Base-by-base conservation (phyloP, 164 flowering plant genomes). In the Umbellularia californica region DNA sequence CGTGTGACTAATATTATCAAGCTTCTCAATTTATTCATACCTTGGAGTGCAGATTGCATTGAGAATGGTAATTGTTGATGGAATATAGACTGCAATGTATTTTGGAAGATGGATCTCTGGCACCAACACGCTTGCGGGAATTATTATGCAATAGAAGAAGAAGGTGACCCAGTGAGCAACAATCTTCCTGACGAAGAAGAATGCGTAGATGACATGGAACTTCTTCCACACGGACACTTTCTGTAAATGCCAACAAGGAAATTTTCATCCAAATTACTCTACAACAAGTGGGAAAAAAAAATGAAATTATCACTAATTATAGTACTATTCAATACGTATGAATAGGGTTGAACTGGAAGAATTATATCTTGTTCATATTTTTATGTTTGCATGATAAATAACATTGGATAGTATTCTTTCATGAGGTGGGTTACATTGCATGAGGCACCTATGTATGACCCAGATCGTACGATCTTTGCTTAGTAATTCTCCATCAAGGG, bases 161-260 rank as follows among this genome's bases (percentile, higher is more conserved):
- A 88, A 90, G 10, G 97, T 89, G 72, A 90, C 87, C 81, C 78
- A 79, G 72, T 90, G 95, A 1, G 95, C 93, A 2, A 88, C 79
- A 14, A 92, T 85, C 86, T 90, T 90, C 77, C 97, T 74, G 35
- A 90, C 91, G 7, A 92, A 86, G 86, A 92, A 92, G 83, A 92
- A 92, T 0, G 77, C 75, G 68, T 90, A 90, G 72, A 90, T 82
- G 12, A 90, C 84, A 76, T 92, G 86, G 7, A 87, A 68, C 72
- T 84, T 90, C 88, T 89, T 92, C 86, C 87, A 88, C 3, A 84
- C 19, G 2, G 89, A 79, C 19, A 92, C 97, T 65, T 74, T 88
- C 93, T 92, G 90, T 89, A 88, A 14, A 12, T 78, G 7, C 47
- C 12, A 75, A 41, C 64, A 3, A 71, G 1, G 30, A 65, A 65